Conservation (phyloP, 2,329 filamentous ascomycete genomes). For the Ustilaginoidea virens region DNA sequence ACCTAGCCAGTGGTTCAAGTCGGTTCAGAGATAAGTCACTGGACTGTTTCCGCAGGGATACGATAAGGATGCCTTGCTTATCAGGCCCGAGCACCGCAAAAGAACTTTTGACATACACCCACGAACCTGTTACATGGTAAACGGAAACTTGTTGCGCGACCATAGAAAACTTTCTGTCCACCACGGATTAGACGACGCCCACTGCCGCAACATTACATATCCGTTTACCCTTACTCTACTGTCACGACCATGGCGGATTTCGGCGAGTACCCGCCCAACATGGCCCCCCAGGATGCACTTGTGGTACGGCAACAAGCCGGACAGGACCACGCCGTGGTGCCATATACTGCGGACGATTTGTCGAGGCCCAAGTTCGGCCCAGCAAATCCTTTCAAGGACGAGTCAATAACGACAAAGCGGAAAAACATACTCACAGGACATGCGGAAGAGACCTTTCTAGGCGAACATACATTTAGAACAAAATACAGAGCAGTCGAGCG, state of each 20-base stretch:
- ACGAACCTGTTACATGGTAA: too few species aligned
- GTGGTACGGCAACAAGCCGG: slow-evolving; percentile 38
- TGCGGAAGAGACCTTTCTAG: slow-evolving; percentile 77
- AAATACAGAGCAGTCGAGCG: slow-evolving; percentile 76
- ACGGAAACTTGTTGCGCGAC: too few species aligned
- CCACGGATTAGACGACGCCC: too few species aligned
- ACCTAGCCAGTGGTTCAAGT: too few species aligned
- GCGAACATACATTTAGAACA: slow-evolving; percentile 76
- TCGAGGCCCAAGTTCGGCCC: slow-evolving; percentile 52
- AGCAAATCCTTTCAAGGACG: slow-evolving; percentile 58
- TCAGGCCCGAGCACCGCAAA: too few species aligned
- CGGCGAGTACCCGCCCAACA: slow-evolving; percentile 49
- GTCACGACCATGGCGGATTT: slow-evolving; percentile 39
- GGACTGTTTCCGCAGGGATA: too few species aligned
- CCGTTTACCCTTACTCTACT: neutral
- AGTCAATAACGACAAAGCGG: slow-evolving; percentile 46
- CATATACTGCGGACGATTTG: slow-evolving; percentile 59
- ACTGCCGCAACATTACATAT: too few species aligned
- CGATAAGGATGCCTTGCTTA: too few species aligned
- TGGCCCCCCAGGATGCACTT: slow-evolving; percentile 48
- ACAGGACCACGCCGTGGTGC: slow-evolving; percentile 44
- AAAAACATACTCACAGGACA: slow-evolving; percentile 76
- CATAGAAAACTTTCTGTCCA: too few species aligned
- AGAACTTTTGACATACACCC: too few species aligned
- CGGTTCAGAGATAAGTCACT: too few species aligned